Evolutionary conservation across 495 filamentous ascomycete genomes (phyloP).

Genomic region (Tuber microsphaerosporum): DNA sequence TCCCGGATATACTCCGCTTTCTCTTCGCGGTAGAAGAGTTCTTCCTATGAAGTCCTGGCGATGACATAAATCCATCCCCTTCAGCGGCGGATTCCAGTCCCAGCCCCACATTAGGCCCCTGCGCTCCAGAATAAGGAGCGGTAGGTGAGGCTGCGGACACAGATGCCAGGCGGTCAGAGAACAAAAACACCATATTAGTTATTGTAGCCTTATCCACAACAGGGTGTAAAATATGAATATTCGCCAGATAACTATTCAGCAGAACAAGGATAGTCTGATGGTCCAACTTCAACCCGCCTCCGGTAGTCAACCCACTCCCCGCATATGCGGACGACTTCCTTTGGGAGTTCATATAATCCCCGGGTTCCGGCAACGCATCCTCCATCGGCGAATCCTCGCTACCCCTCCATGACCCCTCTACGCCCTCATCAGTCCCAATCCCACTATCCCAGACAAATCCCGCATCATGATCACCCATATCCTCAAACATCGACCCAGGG

Average conservation of each 20-base stretch:
- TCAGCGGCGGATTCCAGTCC: conserved; percentile 27
- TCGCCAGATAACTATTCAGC: conserved; percentile 62
- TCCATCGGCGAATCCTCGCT: conserved; percentile 30
- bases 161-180: conserved; percentile 43
- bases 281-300: conserved; percentile 60
- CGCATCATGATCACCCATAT: conserved; percentile 28
- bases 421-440: conserved; percentile 32
- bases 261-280: conserved; percentile 56
- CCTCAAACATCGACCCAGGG: conserved; percentile 29
- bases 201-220: conserved; percentile 59
- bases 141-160: conserved; percentile 22
- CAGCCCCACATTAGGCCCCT: conserved; percentile 23
- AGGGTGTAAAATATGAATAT: conserved; percentile 85
- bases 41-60: conserved; percentile 26
- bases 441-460: conserved; percentile 38
- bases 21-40: conserved; percentile 36
- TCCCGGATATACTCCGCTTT: conserved; percentile 36
- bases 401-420: conserved; percentile 18
- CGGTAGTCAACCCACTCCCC: conserved; percentile 38
- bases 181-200: conserved; percentile 49
- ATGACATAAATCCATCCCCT: conserved; percentile 34
- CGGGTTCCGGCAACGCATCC: conserved; percentile 22
- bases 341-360: conserved; percentile 17
- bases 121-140: conserved; percentile 28
- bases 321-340: conserved; percentile 13